Evolutionary conservation across 1,284 basidiomycete genomes (phyloP), one percentile per base, ranked within the genome.

Genomic region (Retiboletus flavoniger): DNA sequence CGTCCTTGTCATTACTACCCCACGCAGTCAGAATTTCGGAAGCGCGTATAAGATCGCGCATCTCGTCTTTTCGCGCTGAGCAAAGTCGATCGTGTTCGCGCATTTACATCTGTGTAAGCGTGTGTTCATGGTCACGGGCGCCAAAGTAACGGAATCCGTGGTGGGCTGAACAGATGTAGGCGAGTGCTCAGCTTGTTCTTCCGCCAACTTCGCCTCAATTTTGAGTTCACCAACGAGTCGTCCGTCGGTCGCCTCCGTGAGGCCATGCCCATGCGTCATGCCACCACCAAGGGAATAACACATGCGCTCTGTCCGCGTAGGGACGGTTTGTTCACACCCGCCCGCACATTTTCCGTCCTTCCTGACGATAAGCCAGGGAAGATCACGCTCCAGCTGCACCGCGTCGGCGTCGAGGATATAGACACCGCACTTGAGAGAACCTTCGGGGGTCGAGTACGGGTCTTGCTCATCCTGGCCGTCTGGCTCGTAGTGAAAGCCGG

Each of bases 71-170:
- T 24, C 24, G 4, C 24, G 3, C 24, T 24, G 24, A 24, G 4
- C 24, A 24, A 24, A 89, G 65, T 87, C 82, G 60, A 89, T 80
- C 13, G 83, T 87, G 68, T 85, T 85, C 1, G 60, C 62, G 19
- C 58, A 50, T 38, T 58, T 64, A 51, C 41, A 78, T 74, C 64
- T 51, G 65, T 69, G n/a, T n/a, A n/a, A n/a, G n/a, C n/a, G n/a
- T n/a, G 54, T 47, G 26, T 51, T 60, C 41, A 48, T 26, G 14
- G 47, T 52, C 28, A 10, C 14, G 19, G 54, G 43, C 2, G 9
- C 24, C 7, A 50, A 43, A 19, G 43, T 3, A 26, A 36, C 28
- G 3, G 41, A 19, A 41, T 52, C 28, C 14, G n/a, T 1, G 24
- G 24, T 24, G 6, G 24, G 4, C 24, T 24, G 24, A 24, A 24